phyloP scores from a whole-genome alignment of 139 green algal species.

The Ettlia oleoabundans region DNA sequence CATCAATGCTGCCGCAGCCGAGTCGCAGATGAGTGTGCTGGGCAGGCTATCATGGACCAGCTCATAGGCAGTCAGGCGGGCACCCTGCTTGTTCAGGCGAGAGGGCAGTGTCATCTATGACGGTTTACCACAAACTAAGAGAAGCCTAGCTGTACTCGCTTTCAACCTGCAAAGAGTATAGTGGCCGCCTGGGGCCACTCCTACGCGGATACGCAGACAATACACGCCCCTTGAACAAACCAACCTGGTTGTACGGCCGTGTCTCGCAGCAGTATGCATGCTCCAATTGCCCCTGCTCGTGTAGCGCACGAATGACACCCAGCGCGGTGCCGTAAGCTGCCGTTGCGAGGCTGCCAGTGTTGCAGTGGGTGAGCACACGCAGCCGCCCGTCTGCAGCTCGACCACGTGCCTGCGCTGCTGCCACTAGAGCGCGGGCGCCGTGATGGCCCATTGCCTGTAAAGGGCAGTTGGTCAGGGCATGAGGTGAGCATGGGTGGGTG shows the following conservation, averaged over 20 bases:
- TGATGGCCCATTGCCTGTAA: conserved; percentile 76
- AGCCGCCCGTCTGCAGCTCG: conserved; percentile 43
- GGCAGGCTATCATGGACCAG: conserved; percentile 91
- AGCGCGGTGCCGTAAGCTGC: conserved; percentile 93
- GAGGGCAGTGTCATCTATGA: no score
- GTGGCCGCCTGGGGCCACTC: background rate
- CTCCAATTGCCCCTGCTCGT: conserved; percentile 61
- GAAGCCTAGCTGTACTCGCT: background rate
- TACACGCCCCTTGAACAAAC: no score
- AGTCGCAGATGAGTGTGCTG: conserved; percentile 92
- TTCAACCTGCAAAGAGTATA: background rate
- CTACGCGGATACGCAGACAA: no score
- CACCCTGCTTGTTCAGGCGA: no score
- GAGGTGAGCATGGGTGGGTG: background rate
- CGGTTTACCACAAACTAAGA: no score
- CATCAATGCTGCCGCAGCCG: conserved; percentile 87
- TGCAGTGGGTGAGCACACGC: conserved; percentile 95
- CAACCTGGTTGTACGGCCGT: conserved; percentile 92
- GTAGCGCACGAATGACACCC: conserved; percentile 88
- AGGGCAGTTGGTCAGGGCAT: background rate
- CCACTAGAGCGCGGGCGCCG: conserved; percentile 80
- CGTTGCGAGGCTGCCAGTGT: conserved; percentile 95
- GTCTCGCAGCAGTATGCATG: conserved; percentile 91
- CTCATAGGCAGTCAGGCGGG: conserved; percentile 95
- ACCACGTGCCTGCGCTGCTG: conserved; percentile 45